Conservation (phyloP, 495 filamentous ascomycete species). For the Aspergillus haitiensis region DNA sequence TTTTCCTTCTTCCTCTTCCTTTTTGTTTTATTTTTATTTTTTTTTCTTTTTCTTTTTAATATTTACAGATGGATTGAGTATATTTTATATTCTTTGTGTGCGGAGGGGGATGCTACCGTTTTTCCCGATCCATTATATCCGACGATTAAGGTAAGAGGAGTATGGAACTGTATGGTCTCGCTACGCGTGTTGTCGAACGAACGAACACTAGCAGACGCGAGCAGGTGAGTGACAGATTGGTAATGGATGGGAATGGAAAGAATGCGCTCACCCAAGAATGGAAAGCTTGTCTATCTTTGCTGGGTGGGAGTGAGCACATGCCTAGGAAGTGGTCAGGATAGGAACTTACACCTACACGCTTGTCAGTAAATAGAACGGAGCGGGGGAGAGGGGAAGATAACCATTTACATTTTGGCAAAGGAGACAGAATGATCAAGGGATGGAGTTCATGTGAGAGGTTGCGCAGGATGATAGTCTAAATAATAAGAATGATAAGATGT, state of each 20-base stretch:
- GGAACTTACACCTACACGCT: slow-evolving; percentile 23
- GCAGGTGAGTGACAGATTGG: slow-evolving; percentile 8
- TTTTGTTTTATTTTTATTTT: not conserved
- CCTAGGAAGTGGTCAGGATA: not conserved
- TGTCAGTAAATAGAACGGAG: not conserved
- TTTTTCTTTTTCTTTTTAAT: not conserved
- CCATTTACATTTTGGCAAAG: slow-evolving; percentile 4
- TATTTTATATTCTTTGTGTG: not conserved
- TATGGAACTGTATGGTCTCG: slow-evolving; percentile 85
- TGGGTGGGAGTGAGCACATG: slow-evolving; percentile 10
- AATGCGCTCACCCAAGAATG: slow-evolving; percentile 64
- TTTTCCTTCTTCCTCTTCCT: not conserved
- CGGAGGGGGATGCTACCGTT: slow-evolving; percentile 52
- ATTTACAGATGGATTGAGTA: too few species aligned
- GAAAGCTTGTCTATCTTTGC: slow-evolving; percentile 86
- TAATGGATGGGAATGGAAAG: not conserved
- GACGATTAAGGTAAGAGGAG: slow-evolving; percentile 91
- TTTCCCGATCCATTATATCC: slow-evolving; percentile 97
- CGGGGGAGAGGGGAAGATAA: not conserved
- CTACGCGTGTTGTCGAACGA: slow-evolving; percentile 79
- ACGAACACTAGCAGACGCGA: slow-evolving; percentile 61
- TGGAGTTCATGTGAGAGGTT: not conserved
- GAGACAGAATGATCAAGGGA: not conserved
- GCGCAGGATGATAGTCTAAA: too few species aligned
- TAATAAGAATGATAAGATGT: not conserved